A percentile compares a stretch with the other conserved stretches of the same genome.
Conservation (phyloP, 495 filamentous ascomycete genomes). For the Ramalina peruviana region DNA sequence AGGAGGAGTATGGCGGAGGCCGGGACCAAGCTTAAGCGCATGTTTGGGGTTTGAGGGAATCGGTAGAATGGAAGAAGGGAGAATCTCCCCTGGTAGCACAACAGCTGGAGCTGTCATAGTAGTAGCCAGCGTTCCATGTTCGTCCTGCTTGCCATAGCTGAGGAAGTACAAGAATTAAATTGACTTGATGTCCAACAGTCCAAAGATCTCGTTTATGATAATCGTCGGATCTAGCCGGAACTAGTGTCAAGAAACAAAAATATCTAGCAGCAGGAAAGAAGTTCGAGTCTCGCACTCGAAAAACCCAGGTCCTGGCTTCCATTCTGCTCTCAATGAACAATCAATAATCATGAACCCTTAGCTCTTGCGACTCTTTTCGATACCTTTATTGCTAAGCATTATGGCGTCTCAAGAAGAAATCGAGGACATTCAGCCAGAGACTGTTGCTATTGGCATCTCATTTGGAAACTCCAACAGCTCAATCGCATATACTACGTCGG, state of each 20-base stretch:
- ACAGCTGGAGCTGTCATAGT: constrained; percentile 39
- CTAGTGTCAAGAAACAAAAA: constrained; percentile 4
- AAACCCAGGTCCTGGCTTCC: too few species aligned
- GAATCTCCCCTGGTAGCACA: constrained; percentile 66
- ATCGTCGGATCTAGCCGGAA: constrained; percentile 14
- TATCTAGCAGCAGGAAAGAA: not conserved
- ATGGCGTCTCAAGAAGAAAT: not conserved
- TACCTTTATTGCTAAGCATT: not conserved
- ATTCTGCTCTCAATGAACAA: too few species aligned
- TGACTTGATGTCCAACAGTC: too few species aligned
- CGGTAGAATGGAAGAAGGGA: constrained; percentile 45
- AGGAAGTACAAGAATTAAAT: not conserved
- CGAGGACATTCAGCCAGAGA: not conserved
- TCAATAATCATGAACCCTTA: too few species aligned
- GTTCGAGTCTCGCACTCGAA: not conserved
- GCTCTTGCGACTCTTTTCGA: too few species aligned
- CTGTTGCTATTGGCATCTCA: constrained; percentile 72
- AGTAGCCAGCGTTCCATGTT: not conserved
- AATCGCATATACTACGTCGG: constrained; percentile 68
- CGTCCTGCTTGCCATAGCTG: too few species aligned
- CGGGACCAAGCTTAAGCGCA: constrained; percentile 72
- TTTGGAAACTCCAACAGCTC: constrained; percentile 98
- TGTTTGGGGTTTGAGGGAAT: constrained; percentile 46
- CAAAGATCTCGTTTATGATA: not conserved
- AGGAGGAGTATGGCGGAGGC: constrained; percentile 61